Evolutionary conservation across 441 rosid genomes (phyloP), one percentile per base, ranked within the genome.

Genomic region (Populus hybrid): DNA sequence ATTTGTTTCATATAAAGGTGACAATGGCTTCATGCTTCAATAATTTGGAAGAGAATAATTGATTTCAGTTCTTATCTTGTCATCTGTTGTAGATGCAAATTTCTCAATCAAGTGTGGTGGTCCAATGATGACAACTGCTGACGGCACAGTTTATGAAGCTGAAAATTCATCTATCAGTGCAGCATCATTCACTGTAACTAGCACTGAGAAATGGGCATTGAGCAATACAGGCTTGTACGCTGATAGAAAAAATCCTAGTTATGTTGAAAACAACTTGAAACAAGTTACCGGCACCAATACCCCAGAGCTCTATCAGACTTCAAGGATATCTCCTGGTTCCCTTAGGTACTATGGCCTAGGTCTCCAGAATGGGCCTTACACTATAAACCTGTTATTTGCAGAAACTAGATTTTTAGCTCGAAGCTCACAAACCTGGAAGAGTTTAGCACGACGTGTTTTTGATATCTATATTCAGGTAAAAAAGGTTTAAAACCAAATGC

Each of bases 41-140:
- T 28, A 78, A 34, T 30, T 30, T 30, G 34, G 66, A 2, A 67
- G 70, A 30, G 21, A 12, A 23, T 42, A 42, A 71, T 9, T 42
- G 12, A 24, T 10, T 71, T 11, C 21, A 23, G 9, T 42, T 21
- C 14, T 28, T 77, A 23, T 18, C 6, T 26, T 78, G 65, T 70
- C 38, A 64, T 66, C 78, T 54, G 81, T 78, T 78, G 68, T 81
- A 93, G 96, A 87, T 88, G 83, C 67, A 42, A 81, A 84, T 77
- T 88, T 93, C 73, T 70, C 86, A 7, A 83, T 93, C 57, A 93
- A 89, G 65, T 88, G 91, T 73, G 93, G 95, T 70, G 96, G 93
- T 61, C 79, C 21, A 8, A 72, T 80, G 69, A 74, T 82, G 76
- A 78, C 8, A 67, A 77, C 85, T 66, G 57, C 77, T 67, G 61